Evolutionary conservation across 2,329 filamentous ascomycete genomes (phyloP), one percentile per base, ranked within the genome.

Genomic region (Talaromyces sp.): DNA sequence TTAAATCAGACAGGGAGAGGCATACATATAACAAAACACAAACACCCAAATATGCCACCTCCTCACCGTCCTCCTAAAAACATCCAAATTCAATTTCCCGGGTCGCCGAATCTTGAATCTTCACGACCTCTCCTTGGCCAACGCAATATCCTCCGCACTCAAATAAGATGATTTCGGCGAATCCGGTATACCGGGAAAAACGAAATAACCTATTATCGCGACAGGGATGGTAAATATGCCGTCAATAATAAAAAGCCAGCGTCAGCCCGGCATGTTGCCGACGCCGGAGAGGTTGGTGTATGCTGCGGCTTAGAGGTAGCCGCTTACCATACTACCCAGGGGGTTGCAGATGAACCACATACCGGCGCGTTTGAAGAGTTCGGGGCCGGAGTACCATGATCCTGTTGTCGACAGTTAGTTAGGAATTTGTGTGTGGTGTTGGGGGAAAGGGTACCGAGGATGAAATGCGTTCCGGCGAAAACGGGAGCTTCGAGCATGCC

Each of bases 181-280:
- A 40, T 78, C 79, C 0, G 80, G 80, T 69, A 75, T 76, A 0
- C 79, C 79, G 0, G 80, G 79, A 61, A 75, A 75, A 2, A 85
- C 79, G 6, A 86, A 72, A 70, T 81, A 87, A 0, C 85, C 85
- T 5, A 83, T 79, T 1, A 87, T 64, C 1, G 83, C 83, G 15
- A 87, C 81, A 0, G 85, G 85, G 2, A 87, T 76, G 1, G 83
- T 85, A 68, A 87, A 54, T 54, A 85, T 75, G 0, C 83, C 83
- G 69, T 87, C 84, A 49, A 87, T 83, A 45, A 88, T 83, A 64
- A 88, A 88, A 0, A 87, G 76, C 84, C 82, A 84, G 67, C 82
- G 76, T 83, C 82, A 85, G 0, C 84, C 84, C 0, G 80, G 74
- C 70, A 82, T 80, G 0, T 84, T 84, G 11, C 72, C 72, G 0